phyloP scores from a whole-genome alignment of 176 grass and related monocot species.

The Aegilops longissima region DNA sequence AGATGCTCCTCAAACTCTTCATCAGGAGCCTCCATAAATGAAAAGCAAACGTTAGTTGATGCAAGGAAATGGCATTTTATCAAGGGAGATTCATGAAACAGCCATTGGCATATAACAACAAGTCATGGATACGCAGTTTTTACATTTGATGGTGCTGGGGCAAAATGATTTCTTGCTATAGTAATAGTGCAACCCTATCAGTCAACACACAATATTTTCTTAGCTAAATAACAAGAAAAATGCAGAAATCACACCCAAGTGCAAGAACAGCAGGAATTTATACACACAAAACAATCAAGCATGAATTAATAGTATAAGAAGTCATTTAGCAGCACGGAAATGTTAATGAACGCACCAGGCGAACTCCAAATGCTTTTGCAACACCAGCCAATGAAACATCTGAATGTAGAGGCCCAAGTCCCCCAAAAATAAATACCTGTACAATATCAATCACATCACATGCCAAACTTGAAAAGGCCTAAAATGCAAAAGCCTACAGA shows the following conservation, averaged over 20 bases:
- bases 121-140: slow-evolving; percentile 14
- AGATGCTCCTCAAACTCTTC: slow-evolving; percentile 99
- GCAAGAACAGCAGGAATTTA: not conserved
- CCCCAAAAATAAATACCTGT: slow-evolving; percentile 93
- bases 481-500: slow-evolving; percentile 15
- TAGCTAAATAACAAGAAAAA: slow-evolving; percentile 15
- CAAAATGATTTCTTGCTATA: slow-evolving; percentile 22
- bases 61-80: slow-evolving; percentile 14
- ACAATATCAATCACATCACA: slow-evolving; percentile 10
- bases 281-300: not conserved
- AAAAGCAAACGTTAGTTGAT: slow-evolving; percentile 35
- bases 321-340: not conserved
- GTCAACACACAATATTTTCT: slow-evolving; percentile 21
- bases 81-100: slow-evolving; percentile 32
- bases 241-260: not conserved
- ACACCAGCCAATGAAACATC: slow-evolving; percentile 88
- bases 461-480: slow-evolving; percentile 17
- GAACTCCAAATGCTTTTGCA: slow-evolving; percentile 99
- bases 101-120: not conserved
- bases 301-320: slow-evolving; percentile 4
- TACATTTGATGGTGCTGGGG: slow-evolving; percentile 21
- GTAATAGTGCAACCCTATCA: not conserved
- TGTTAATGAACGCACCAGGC: slow-evolving; percentile 55
- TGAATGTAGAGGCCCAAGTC: slow-evolving; percentile 91
- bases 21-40: slow-evolving; percentile 83